Evolutionary conservation across 1,284 basidiomycete species (phyloP), one percentile per base, ranked within the genome.

Genomic region (Trametes sp.): DNA sequence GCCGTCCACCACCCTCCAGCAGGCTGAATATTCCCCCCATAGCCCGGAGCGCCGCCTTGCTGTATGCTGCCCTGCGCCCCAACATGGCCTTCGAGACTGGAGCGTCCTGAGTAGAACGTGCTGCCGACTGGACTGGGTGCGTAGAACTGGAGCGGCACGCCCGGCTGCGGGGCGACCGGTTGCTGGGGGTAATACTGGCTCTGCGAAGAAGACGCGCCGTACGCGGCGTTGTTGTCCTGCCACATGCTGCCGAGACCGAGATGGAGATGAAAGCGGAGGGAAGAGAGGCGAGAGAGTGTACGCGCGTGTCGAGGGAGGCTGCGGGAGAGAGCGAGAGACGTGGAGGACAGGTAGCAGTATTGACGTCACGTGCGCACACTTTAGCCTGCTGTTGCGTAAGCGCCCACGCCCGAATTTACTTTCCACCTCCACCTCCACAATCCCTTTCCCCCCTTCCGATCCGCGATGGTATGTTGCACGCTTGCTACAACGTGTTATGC

Each of bases 1-100:
- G 95, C 95, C 49, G 94, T 94, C 90, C 93, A 96, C 95, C 95
- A 98, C 24, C 86, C 85, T 7, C 90, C 91, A 26, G 80, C 81
- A 16, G 84, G 76, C 70, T 90, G 86, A 50, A 95, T 93, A 73
- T 84, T 88, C 23, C 92, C 91, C 1, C 87, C 87, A 72, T 86
- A 93, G 0, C 79, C 76, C 46, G 83, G 76, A 11, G 79, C 72
- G 19, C 76, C 76, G 26, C 79, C 75, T 41, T 82, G 78, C 7
- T 79, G 70, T 55, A 90, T 86, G 28, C 81, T 77, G 14, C 86
- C 87, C 64, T 87, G 86, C 3, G 82, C 75, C n/a, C 79, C 82
- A 65, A 86, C 79, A 69, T 85, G 87, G 23, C 88, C 90, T 61
- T 93, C 91, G 45, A 93, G 76, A 73, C 89, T 92, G 23, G 90